These are phyloP conservation scores for Boletus sensibilis DNA, from an alignment of 768 basidiomycete genomes.

Conservation along the genomic window DNA sequence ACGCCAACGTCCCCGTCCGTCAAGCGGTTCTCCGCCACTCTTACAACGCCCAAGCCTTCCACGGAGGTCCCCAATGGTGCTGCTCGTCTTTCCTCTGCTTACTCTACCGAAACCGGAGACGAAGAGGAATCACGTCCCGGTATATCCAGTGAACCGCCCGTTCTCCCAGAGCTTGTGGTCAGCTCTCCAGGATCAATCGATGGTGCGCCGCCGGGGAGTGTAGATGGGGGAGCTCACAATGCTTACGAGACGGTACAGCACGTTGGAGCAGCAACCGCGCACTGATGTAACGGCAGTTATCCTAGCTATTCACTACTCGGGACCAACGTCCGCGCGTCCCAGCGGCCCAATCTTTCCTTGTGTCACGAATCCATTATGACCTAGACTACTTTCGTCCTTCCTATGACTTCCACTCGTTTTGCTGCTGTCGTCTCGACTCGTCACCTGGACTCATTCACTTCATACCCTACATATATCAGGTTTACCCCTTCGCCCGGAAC, in stretches of 20 bases:
- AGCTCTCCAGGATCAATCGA: conserved; percentile 35
- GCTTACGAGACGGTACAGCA: conserved; percentile 21
- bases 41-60: conserved; percentile 31
- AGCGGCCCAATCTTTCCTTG: neutral
- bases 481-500: neutral
- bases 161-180: conserved; percentile 36
- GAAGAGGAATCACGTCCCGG: conserved; percentile 24
- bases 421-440: neutral
- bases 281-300: conserved; percentile 7
- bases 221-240: conserved; percentile 13
- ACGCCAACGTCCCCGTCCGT: conserved; percentile 24
- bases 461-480: conserved; percentile 8
- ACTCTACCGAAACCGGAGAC: conserved; percentile 29
- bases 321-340: neutral
- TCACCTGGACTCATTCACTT: conserved; percentile 1
- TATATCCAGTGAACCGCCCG: conserved; percentile 31
- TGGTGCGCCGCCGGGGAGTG: conserved; percentile 21
- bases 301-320: neutral
- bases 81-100: conserved; percentile 31
- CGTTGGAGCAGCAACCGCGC: conserved; percentile 21
- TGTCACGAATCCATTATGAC: neutral
- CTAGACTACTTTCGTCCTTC: neutral
- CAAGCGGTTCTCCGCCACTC: conserved; percentile 24
- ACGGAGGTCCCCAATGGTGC: conserved; percentile 18
- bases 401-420: conserved; percentile 20